Conservation (phyloP, 2,329 filamentous ascomycete genomes). For the Chlorencoelia australis region DNA sequence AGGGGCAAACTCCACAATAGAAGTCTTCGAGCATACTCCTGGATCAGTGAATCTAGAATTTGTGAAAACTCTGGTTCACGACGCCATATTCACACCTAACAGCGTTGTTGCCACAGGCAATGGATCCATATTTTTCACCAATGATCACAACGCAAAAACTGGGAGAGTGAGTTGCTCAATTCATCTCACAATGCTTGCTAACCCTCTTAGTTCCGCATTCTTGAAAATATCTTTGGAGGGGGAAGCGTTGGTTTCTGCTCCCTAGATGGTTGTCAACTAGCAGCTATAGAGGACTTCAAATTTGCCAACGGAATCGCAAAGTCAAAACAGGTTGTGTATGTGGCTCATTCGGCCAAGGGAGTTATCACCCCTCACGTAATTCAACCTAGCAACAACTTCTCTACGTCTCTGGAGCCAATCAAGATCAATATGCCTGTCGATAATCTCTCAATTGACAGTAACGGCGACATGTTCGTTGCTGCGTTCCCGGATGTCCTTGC, state of each 20-base stretch:
- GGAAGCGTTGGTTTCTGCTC: constrained; percentile 25
- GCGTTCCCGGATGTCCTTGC: constrained; percentile 23
- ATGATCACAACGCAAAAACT: constrained; percentile 27
- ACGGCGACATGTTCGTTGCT: constrained; percentile 28
- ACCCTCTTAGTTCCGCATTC: neutral
- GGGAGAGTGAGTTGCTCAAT: neutral
- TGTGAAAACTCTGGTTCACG: constrained; percentile 24
- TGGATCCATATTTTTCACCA: constrained; percentile 28
- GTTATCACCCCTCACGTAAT: neutral
- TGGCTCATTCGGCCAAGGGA: constrained; percentile 19
- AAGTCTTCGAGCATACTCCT: constrained; percentile 26
- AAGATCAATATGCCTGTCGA: constrained; percentile 25
- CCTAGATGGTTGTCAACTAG: constrained; percentile 17
- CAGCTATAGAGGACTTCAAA: constrained; percentile 20
- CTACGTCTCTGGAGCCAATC: constrained; percentile 20
- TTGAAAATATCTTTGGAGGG: constrained; percentile 22
- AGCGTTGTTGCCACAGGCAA: constrained; percentile 25
- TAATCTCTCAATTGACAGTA: constrained; percentile 28
- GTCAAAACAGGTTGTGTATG: constrained; percentile 27
- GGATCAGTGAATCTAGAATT: constrained; percentile 22
- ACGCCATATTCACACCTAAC: constrained; percentile 28
- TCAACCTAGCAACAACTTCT: constrained; percentile 7
- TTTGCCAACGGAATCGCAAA: constrained; percentile 28
- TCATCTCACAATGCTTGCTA: neutral
- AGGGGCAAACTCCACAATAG: constrained; percentile 30